These are phyloP conservation scores for Dactylella cylindrospora DNA, from an alignment of 2,329 filamentous ascomycete species.

Conservation along the genomic window DNA sequence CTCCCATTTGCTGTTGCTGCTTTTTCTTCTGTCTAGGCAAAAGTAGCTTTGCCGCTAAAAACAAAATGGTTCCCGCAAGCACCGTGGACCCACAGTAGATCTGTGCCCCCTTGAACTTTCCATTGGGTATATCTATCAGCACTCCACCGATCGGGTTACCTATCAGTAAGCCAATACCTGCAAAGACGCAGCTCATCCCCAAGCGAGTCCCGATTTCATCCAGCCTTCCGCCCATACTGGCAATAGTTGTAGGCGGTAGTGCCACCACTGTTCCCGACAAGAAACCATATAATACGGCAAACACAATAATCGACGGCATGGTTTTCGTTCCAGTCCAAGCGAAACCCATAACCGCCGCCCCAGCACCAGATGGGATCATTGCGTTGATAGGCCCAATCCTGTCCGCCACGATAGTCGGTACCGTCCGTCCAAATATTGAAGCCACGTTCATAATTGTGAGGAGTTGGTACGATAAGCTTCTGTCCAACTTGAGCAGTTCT, in stretches of 20 bases:
- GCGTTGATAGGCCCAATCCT: constrained; percentile 54
- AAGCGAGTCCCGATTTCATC: constrained; percentile 35
- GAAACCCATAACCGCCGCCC: constrained; percentile 54
- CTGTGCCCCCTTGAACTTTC: constrained; percentile 35
- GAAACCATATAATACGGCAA: constrained; percentile 57
- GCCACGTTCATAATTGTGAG: constrained; percentile 59
- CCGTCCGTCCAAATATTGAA: constrained; percentile 57
- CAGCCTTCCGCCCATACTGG: constrained; percentile 50
- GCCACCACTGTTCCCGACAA: constrained; percentile 56
- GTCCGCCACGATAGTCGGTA: constrained; percentile 56
- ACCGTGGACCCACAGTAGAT: constrained; percentile 29
- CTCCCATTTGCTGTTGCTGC: too few species aligned
- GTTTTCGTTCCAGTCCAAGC: constrained; percentile 54
- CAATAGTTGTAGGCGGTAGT: constrained; percentile 54
- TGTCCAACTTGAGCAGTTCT: constrained; percentile 53
- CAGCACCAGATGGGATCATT: constrained; percentile 52
- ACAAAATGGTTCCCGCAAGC: constrained; percentile 8
- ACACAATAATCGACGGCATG: constrained; percentile 53
- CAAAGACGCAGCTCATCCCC: constrained; percentile 39
- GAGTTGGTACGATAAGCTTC: constrained; percentile 55
- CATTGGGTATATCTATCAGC: constrained; percentile 37
- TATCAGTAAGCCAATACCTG: constrained; percentile 27
- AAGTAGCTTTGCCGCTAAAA: constrained; percentile 17
- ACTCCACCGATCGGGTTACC: constrained; percentile 38
- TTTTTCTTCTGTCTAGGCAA: not conserved